These are phyloP conservation scores for Vanrija sp. DNA, from an alignment of 1,284 basidiomycete species.

Conservation along the genomic window DNA sequence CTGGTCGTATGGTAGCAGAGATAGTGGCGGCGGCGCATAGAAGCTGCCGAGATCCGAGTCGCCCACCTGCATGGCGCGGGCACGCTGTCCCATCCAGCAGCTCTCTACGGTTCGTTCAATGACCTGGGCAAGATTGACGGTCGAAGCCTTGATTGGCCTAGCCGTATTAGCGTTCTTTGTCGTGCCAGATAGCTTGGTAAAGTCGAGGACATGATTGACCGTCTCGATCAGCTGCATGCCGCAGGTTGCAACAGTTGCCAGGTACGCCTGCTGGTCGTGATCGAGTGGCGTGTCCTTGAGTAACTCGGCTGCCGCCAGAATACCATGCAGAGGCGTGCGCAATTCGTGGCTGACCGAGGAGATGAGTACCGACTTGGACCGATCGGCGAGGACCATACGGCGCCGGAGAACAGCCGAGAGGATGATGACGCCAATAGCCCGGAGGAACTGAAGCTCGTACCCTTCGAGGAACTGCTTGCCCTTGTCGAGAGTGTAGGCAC, in stretches of 20 bases:
- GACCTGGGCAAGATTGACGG: slow-evolving; percentile 78
- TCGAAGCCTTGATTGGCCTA: slow-evolving; percentile 60
- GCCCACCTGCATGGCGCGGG: slow-evolving; percentile 58
- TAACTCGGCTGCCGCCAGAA: slow-evolving; percentile 84
- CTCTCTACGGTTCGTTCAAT: slow-evolving; percentile 95
- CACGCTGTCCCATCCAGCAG: slow-evolving; percentile 89
- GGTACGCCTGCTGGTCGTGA: slow-evolving; percentile 76
- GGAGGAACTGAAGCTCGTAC: slow-evolving; percentile 85
- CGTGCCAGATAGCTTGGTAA: slow-evolving; percentile 91
- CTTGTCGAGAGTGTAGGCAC: slow-evolving; percentile 78
- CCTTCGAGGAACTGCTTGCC: slow-evolving; percentile 80
- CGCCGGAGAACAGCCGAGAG: slow-evolving; percentile 88
- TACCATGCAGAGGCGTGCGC: slow-evolving; percentile 83
- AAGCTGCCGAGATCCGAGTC: slow-evolving; percentile 78
- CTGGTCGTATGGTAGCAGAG: slow-evolving; percentile 54
- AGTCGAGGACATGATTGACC: slow-evolving; percentile 95
- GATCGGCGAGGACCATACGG: slow-evolving; percentile 89
- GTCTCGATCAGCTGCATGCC: slow-evolving; percentile 55
- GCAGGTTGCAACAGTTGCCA: slow-evolving; percentile 56
- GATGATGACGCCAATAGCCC: slow-evolving; percentile 87
- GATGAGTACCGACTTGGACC: slow-evolving; percentile 51
- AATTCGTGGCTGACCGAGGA: slow-evolving; percentile 88
- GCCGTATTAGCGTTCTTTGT: slow-evolving; percentile 57
- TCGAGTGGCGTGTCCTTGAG: slow-evolving; percentile 76
- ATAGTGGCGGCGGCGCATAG: slow-evolving; percentile 64